phyloP scores from a whole-genome alignment of 1,139 yeast genomes.

The Nakaseomyces uthaithaninus region DNA sequence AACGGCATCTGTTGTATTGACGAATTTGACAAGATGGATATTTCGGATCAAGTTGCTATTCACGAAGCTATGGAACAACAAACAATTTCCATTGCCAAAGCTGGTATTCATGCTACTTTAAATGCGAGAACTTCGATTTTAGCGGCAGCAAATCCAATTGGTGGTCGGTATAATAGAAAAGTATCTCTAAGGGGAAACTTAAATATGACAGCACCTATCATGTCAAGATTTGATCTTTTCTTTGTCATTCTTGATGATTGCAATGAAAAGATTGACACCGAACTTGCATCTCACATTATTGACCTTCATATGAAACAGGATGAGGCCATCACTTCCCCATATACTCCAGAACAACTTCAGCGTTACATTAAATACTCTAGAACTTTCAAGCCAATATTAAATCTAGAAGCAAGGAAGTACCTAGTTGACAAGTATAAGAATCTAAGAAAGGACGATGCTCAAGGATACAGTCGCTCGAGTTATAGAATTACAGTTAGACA shows the following conservation, averaged over 20 bases:
- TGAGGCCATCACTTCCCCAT: conserved; percentile 85
- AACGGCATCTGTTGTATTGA: conserved; percentile 98
- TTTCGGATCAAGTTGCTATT: conserved; percentile 93
- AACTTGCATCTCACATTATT: conserved; percentile 86
- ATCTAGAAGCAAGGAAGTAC: conserved; percentile 69
- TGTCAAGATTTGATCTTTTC: conserved; percentile 95
- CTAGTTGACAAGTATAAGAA: conserved; percentile 79
- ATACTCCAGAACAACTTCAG: conserved; percentile 77
- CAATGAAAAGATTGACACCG: conserved; percentile 82
- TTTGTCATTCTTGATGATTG: conserved; percentile 94
- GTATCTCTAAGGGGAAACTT: conserved; percentile 77
- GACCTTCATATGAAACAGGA: conserved; percentile 88
- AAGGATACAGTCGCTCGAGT: conserved; percentile 67
- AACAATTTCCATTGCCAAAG: conserved; percentile 94
- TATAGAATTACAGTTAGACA: conserved; percentile 97
- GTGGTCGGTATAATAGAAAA: conserved; percentile 89
- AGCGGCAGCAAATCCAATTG: conserved; percentile 97
- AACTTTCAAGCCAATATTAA: conserved; percentile 86
- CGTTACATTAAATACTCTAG: conserved; percentile 88
- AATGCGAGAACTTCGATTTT: conserved; percentile 93
- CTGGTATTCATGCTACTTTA: conserved; percentile 95
- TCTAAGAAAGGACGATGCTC: conserved; percentile 84
- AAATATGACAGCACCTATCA: conserved; percentile 98
- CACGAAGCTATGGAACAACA: conserved; percentile 99
- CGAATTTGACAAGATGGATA: conserved; percentile 97